phyloP scores from a whole-genome alignment of 805 yeast genomes.

The Candida sphagnicola region DNA sequence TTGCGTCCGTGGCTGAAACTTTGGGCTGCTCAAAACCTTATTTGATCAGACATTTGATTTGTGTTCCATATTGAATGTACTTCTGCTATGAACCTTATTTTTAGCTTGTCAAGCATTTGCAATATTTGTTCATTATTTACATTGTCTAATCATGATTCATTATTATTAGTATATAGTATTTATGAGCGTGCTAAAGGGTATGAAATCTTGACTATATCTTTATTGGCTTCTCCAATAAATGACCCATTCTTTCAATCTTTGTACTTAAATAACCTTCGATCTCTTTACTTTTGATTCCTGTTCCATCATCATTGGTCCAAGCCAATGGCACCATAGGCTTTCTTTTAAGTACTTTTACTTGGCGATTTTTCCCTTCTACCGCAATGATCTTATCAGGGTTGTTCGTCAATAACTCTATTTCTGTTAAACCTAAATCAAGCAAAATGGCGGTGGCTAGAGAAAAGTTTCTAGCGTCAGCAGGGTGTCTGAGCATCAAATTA shows the following conservation, averaged over 20 bases:
- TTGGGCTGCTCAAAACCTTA: too few relatives aligned
- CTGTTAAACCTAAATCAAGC: slow-evolving; percentile 69
- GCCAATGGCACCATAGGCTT: slow-evolving; percentile 97
- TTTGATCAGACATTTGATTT: too few relatives aligned
- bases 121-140: slow-evolving; percentile 1
- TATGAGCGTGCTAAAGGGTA: too few relatives aligned
- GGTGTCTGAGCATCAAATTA: slow-evolving; percentile 85
- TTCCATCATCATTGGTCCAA: slow-evolving; percentile 49
- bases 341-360: slow-evolving; percentile 76
- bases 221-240: slow-evolving; percentile 45
- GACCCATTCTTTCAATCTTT: slow-evolving; percentile 97
- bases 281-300: slow-evolving; percentile 78
- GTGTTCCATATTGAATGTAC: too few relatives aligned
- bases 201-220: slow-evolving; percentile 7
- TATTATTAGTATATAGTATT: not conserved
- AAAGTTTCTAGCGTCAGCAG: slow-evolving; percentile 96
- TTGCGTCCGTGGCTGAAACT: too few relatives aligned
- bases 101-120: too few relatives aligned
- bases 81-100: too few relatives aligned
- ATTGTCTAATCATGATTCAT: not conserved
- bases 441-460: slow-evolving; percentile 91
- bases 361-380: slow-evolving; percentile 80
- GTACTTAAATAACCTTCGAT: slow-evolving; percentile 92
- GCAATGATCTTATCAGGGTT: slow-evolving; percentile 96
- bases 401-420: slow-evolving; percentile 80